A percentile compares a stretch with the other conserved stretches of the same genome.
phyloP scores from a whole-genome alignment of 23 red algal species.

The Chondrus crispus region DNA sequence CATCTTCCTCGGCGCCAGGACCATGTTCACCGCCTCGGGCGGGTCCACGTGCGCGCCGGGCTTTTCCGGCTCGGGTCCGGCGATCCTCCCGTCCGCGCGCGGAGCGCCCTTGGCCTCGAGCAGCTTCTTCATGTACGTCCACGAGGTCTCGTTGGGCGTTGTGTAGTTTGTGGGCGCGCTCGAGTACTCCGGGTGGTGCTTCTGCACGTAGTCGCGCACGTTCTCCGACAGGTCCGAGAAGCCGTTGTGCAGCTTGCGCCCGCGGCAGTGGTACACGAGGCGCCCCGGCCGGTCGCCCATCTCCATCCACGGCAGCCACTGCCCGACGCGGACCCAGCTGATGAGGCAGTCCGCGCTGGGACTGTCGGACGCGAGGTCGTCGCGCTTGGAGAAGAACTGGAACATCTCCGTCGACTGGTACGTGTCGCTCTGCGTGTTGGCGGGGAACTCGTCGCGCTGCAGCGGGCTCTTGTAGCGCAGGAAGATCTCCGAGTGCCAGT shows the following conservation, averaged over 20 bases:
- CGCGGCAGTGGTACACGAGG: slow-evolving; percentile 88
- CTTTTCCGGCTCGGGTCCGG: slow-evolving; percentile 1
- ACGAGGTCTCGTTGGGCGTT: slow-evolving; percentile 89
- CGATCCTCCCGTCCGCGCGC: slow-evolving; percentile 74
- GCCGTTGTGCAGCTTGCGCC: slow-evolving; percentile 64
- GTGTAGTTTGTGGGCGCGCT: slow-evolving; percentile 70
- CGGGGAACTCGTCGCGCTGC: slow-evolving; percentile 63
- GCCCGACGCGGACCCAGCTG: slow-evolving; percentile 87
- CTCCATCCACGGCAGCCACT: slow-evolving; percentile 97
- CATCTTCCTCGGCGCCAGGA: not conserved
- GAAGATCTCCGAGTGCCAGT: slow-evolving; percentile 89
- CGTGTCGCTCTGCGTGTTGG: slow-evolving; percentile 30
- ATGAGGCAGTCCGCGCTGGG: slow-evolving; percentile 62
- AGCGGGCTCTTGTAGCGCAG: slow-evolving; percentile 90
- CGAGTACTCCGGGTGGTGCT: slow-evolving; percentile 58
- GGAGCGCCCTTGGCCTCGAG: slow-evolving; percentile 55
- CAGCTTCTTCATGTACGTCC: slow-evolving; percentile 95
- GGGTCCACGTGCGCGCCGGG: not conserved
- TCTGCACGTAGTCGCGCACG: slow-evolving; percentile 62
- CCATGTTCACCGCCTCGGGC: not conserved
- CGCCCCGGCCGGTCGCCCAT: slow-evolving; percentile 84
- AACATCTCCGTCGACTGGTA: slow-evolving; percentile 92
- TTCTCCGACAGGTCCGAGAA: slow-evolving; percentile 66
- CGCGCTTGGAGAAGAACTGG: slow-evolving; percentile 77
- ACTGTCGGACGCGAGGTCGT: slow-evolving; percentile 55